phyloP scores from a whole-genome alignment of 108 stramenopile species.

The Cyclotella atomus region DNA sequence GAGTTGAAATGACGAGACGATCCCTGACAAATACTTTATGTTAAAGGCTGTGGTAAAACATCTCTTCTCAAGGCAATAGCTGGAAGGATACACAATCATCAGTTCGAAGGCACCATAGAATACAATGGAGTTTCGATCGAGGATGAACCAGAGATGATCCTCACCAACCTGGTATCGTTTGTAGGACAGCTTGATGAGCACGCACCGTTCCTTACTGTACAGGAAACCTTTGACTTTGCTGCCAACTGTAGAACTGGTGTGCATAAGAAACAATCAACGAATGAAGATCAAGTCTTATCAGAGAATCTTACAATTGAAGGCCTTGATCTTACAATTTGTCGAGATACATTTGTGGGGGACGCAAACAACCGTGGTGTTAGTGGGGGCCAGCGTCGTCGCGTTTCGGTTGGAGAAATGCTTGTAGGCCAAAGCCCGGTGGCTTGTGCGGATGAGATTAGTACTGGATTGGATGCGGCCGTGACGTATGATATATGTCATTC shows the following conservation, averaged over 20 bases:
- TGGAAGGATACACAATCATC: conserved; percentile 22
- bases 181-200: conserved; percentile 77
- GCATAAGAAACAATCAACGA: background rate
- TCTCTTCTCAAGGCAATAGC: conserved; percentile 52
- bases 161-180: conserved; percentile 50
- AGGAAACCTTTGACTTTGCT: conserved; percentile 83
- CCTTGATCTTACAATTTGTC: conserved; percentile 67
- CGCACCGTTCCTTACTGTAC: conserved; percentile 72
- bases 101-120: conserved; percentile 34
- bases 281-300: conserved; percentile 19
- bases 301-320: conserved; percentile 62
- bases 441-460: conserved; percentile 89
- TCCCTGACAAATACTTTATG: too few relatives aligned
- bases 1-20: too few relatives aligned
- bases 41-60: conserved; percentile 48
- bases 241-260: conserved; percentile 58
- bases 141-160: conserved; percentile 49
- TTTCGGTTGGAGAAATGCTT: conserved; percentile 90
- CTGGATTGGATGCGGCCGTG: conserved; percentile 82
- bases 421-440: conserved; percentile 62
- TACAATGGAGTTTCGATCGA: conserved; percentile 51
- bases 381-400: conserved; percentile 77
- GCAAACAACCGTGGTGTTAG: conserved; percentile 76
- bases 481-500: conserved; percentile 68
- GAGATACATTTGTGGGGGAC: conserved; percentile 87